A percentile compares a stretch with the other conserved stretches of the same genome.
These are phyloP conservation scores for Lagerstroemia speciosa DNA, from an alignment of 345 rosid species.

Conservation along the genomic window DNA sequence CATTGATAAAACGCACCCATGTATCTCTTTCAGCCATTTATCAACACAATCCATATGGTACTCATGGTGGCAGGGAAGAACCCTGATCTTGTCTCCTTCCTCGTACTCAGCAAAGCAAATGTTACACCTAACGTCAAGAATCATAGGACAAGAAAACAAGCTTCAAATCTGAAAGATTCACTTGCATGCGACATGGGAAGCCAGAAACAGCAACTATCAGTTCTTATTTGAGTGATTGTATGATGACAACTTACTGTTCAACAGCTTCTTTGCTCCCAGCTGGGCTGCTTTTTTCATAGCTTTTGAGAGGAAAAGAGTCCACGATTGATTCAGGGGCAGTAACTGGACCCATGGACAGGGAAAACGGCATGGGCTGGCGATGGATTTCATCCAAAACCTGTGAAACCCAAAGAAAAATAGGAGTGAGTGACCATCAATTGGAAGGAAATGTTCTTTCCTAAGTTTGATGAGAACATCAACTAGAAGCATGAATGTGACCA, in stretches of 20 bases:
- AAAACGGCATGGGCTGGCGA: slow-evolving; percentile 46
- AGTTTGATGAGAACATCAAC: not conserved
- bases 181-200: not conserved
- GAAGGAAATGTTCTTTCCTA: not conserved
- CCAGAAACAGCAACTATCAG: not conserved
- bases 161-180: not conserved
- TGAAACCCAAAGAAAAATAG: not conserved
- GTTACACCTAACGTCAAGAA: slow-evolving; percentile 38
- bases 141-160: not conserved
- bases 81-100: slow-evolving; percentile 59
- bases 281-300: slow-evolving; percentile 32
- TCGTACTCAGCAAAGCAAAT: slow-evolving; percentile 64
- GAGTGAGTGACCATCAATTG: not conserved
- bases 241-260: slow-evolving; percentile 42
- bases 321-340: slow-evolving; percentile 68
- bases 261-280: slow-evolving; percentile 21
- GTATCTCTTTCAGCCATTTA: slow-evolving; percentile 86
- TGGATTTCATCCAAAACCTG: slow-evolving; percentile 78
- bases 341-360: slow-evolving; percentile 39
- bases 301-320: slow-evolving; percentile 55
- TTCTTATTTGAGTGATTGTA: not conserved
- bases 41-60: slow-evolving; percentile 70
- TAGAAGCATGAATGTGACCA: not conserved
- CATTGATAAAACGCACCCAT: slow-evolving; percentile 31
- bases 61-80: slow-evolving; percentile 77